Evolutionary conservation across 306 rosid species (phyloP), one percentile per base, ranked within the genome.

Genomic region (Morella rubra): DNA sequence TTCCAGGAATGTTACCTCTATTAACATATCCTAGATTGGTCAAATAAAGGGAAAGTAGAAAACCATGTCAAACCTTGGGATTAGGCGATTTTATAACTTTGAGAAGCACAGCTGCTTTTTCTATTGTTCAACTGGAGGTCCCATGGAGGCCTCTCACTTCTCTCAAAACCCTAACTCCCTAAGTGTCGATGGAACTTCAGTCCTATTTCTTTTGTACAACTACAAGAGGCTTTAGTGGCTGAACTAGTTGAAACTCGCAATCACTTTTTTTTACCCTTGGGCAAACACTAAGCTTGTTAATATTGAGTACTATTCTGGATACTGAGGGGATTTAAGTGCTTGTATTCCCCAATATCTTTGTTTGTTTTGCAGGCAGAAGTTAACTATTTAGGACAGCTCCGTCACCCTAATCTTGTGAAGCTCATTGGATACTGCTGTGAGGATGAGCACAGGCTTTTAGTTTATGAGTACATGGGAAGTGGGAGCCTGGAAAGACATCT

Each of bases 401-500:
- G 93, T 79, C 89, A 95, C 80, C 86, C 92, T 56, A 95, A 92
- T 88, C 97, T 95, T 66, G 97, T 95, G 84, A 95, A 91, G 89
- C 92, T 95, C 44, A 89, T 92, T 82, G 99, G 99, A 46, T 95
- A 90, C 71, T 92, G 97, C 88, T 95, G 99, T 44, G 99, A 95
- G 86, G 99, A 91, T 73, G 97, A 92, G 15, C 91, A 95, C 80
- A 87, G 99, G 84, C 85, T 89, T 37, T 85, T 95, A 86, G 97
- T 91, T 61, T 95, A 95, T 81, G 99, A 95, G 71, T 95, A 89
- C 83, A 92, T 95, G 99, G 97, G 96, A 40, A 90, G 89, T 82
- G 99, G 97, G 73, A 90, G 93, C 91, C 79, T 95, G 86, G 99
- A 95, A 87, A 95, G 89, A 73, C 97, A 92, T 80, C 96, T 95